phyloP scores from a whole-genome alignment of 148 eudicot species.

The Chenopodium formosanum region DNA sequence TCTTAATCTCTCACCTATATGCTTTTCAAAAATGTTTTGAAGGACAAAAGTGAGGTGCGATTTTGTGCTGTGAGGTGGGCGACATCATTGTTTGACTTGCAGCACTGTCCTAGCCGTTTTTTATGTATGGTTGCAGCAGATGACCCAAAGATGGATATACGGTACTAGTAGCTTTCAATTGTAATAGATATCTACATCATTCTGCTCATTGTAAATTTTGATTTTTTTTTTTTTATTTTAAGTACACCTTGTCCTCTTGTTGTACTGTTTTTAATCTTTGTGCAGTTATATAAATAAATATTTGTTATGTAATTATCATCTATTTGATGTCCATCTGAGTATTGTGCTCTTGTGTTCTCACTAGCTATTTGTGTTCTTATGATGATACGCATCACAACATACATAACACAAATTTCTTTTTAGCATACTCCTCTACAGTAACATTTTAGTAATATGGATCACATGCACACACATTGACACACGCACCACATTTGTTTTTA shows the following conservation, averaged over 20 bases:
- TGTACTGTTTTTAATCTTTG: too few relatives aligned
- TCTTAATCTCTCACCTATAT: constrained; percentile 5
- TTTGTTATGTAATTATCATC: too few relatives aligned
- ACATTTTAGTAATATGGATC: too few relatives aligned
- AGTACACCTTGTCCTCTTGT: too few relatives aligned
- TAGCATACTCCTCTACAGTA: too few relatives aligned
- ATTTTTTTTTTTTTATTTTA: too few relatives aligned
- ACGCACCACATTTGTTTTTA: background rate
- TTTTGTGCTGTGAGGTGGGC: constrained; percentile 99
- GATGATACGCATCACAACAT: background rate
- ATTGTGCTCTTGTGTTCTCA: background rate
- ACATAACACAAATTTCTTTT: background rate
- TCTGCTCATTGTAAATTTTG: too few relatives aligned
- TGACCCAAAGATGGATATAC: constrained; percentile 86
- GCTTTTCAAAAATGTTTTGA: background rate
- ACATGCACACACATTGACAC: background rate
- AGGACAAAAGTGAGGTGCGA: constrained; percentile 96
- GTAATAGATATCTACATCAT: background rate
- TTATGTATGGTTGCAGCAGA: constrained; percentile 94
- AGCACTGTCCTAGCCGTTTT: constrained; percentile 90
- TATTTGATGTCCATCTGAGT: too few relatives aligned
- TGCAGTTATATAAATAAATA: too few relatives aligned
- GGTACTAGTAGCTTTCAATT: constrained; percentile 41
- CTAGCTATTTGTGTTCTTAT: background rate
- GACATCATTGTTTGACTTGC: constrained; percentile 72